Evolutionary conservation across 2,329 filamentous ascomycete genomes (phyloP).

Genomic region (Colletotrichum orchidophilum): DNA sequence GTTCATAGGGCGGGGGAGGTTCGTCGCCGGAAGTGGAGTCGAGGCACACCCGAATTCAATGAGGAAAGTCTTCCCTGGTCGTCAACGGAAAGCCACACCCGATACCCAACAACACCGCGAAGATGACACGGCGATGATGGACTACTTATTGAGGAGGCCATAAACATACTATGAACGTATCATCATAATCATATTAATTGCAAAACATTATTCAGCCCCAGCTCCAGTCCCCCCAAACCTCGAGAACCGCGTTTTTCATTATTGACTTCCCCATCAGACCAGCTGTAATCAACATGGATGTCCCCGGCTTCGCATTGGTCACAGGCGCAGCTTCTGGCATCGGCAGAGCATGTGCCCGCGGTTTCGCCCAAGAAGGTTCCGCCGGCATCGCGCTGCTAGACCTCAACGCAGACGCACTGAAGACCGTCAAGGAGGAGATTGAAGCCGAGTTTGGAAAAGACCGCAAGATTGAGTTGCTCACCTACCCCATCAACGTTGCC

Average conservation of each 20-base stretch:
- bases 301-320: not conserved
- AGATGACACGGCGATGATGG: not conserved
- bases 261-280: not conserved
- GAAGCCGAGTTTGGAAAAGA: not conserved
- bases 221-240: not conserved
- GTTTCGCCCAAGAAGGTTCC: not conserved
- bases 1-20: not conserved
- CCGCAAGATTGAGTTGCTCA: not conserved
- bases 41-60: not conserved
- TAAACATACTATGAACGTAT: not conserved
- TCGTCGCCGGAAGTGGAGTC: not conserved
- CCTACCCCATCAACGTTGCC: not conserved
- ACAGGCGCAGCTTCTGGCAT: not conserved
- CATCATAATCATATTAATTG: not conserved
- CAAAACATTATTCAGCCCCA: not conserved
- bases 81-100: not conserved
- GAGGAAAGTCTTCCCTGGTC: not conserved
- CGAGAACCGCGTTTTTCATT: not conserved
- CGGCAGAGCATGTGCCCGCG: not conserved
- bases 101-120: not conserved
- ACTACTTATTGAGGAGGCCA: not conserved
- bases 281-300: not conserved
- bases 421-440: not conserved
- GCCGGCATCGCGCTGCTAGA: not conserved
- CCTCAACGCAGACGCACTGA: not conserved